Evolutionary conservation across 2,329 filamentous ascomycete genomes (phyloP).

Genomic region (Zarea fungicola): DNA sequence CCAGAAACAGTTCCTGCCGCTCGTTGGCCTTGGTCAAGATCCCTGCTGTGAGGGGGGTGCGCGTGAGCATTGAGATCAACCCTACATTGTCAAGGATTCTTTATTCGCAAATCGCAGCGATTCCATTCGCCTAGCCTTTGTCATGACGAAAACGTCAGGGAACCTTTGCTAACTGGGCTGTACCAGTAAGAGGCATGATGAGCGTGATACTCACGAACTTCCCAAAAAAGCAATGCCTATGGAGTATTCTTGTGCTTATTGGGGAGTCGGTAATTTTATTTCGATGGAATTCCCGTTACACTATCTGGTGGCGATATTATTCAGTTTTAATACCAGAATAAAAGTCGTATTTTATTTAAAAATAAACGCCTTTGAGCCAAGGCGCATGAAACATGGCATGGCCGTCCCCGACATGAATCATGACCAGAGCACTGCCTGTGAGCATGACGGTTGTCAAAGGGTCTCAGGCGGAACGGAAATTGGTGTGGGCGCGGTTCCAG

Average conservation of each 20-base stretch:
- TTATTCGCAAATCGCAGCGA: not conserved
- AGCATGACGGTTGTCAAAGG: conserved; percentile 4
- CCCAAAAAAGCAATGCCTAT: no score
- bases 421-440: no score
- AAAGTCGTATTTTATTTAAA: no score
- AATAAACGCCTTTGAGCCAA: no score
- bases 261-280: no score
- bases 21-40: no score
- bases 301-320: no score
- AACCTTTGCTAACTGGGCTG: not conserved
- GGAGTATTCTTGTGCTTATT: no score
- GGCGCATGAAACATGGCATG: no score
- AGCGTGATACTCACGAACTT: no score
- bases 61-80: not conserved
- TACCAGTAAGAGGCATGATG: not conserved
- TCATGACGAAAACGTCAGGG: not conserved
- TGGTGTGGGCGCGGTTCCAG: conserved; percentile 7
- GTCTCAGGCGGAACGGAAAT: not conserved
- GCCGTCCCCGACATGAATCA: conserved; percentile 6
- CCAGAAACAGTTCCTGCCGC: not conserved
- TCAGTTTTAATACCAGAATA: no score
- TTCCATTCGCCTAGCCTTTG: not conserved
- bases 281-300: no score
- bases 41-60: not conserved
- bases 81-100: not conserved